These are phyloP conservation scores for Solanum paucissectum DNA, from an alignment of 257 asterid species.

Conservation along the genomic window DNA sequence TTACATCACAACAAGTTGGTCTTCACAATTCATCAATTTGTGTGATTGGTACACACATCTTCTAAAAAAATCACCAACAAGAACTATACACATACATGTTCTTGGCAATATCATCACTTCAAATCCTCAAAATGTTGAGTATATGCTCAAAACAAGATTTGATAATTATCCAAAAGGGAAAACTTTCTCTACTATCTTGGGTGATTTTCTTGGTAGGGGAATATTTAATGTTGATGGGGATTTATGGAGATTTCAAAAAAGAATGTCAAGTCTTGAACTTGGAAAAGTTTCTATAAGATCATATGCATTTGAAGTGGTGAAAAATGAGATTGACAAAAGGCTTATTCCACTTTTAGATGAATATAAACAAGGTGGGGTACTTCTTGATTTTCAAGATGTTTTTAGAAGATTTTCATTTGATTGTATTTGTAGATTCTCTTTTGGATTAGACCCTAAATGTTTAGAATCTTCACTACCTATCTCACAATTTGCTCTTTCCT, in stretches of 20 bases:
- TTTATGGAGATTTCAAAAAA: slow-evolving; percentile 30
- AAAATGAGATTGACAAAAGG: slow-evolving; percentile 23
- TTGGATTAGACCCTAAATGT: slow-evolving; percentile 39
- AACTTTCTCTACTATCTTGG: slow-evolving; percentile 31
- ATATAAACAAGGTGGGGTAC: neutral
- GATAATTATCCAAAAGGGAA: slow-evolving; percentile 35
- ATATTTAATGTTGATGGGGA: slow-evolving; percentile 45
- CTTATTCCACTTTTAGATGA: slow-evolving; percentile 21
- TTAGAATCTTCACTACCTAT: slow-evolving; percentile 22
- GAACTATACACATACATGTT: slow-evolving; percentile 53
- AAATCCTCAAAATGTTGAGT: slow-evolving; percentile 30
- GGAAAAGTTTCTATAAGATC: slow-evolving; percentile 16
- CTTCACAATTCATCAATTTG: slow-evolving; percentile 27
- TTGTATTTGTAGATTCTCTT: slow-evolving; percentile 34
- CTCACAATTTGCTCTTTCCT: slow-evolving; percentile 25
- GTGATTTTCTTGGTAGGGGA: slow-evolving; percentile 38
- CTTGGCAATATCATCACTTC: slow-evolving; percentile 46
- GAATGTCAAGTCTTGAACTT: slow-evolving; percentile 29
- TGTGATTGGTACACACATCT: slow-evolving; percentile 77
- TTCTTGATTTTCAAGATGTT: slow-evolving; percentile 32
- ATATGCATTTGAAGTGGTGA: slow-evolving; percentile 27
- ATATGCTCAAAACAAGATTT: slow-evolving; percentile 29
- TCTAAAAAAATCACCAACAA: slow-evolving; percentile 39
- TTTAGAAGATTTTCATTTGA: slow-evolving; percentile 31
- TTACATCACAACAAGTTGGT: slow-evolving; percentile 42